A percentile compares a stretch with the other conserved stretches of the same genome.
These are phyloP conservation scores for Capsicum pubescens DNA, from an alignment of 257 asterid species.

Conservation along the genomic window DNA sequence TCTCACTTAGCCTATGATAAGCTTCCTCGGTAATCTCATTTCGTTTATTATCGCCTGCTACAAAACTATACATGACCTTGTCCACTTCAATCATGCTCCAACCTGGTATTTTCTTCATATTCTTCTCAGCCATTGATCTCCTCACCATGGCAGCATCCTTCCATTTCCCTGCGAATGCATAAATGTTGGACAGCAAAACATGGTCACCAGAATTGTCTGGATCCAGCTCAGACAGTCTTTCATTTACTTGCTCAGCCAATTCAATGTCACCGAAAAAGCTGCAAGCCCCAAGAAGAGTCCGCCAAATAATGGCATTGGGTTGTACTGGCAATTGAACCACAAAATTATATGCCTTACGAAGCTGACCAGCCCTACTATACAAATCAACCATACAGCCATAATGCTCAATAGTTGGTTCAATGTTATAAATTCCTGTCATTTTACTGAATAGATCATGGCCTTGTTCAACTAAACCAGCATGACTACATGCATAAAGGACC, in stretches of 20 bases:
- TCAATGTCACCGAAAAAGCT: conserved; percentile 67
- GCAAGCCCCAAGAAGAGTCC: conserved; percentile 93
- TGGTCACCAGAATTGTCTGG: conserved; percentile 70
- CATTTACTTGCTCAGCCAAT: conserved; percentile 68
- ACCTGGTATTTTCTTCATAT: conserved; percentile 66
- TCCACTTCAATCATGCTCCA: conserved; percentile 81
- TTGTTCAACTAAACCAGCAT: conserved; percentile 74
- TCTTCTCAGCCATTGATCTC: conserved; percentile 61
- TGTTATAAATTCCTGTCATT: conserved; percentile 59
- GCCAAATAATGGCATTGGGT: conserved; percentile 78
- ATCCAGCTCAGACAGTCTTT: conserved; percentile 65
- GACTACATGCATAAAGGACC: conserved; percentile 84
- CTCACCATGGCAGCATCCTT: conserved; percentile 60
- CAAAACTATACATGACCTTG: conserved; percentile 54
- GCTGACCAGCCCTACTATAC: conserved; percentile 75
- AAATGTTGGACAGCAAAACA: conserved; percentile 74
- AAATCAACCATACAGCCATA: conserved; percentile 97
- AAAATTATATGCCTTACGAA: conserved; percentile 68
- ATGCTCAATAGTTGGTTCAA: conserved; percentile 73
- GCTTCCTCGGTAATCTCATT: conserved; percentile 53
- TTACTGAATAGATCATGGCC: conserved; percentile 58
- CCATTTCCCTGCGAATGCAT: conserved; percentile 83
- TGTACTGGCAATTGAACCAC: conserved; percentile 64
- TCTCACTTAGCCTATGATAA: conserved; percentile 54
- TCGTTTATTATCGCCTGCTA: conserved; percentile 47